Evolutionary conservation across 768 basidiomycete species (phyloP).

Genomic region (Boletus rex-veris): DNA sequence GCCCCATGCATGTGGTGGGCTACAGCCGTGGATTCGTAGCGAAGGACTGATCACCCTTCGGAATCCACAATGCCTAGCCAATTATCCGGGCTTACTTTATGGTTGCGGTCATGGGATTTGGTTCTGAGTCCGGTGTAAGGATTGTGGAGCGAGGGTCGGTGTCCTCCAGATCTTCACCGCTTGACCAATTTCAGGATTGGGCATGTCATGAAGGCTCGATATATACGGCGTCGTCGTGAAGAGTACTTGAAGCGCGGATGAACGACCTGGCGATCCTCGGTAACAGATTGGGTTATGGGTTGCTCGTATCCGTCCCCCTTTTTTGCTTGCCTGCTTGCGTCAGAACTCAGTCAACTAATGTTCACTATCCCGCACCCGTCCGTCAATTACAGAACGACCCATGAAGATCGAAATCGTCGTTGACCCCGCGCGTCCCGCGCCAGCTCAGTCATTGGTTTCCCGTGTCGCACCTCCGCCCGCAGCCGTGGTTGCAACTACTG

Average conservation of each 20-base stretch:
- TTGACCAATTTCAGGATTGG: slow-evolving; percentile 35
- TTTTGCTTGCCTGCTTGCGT: slow-evolving; percentile 36
- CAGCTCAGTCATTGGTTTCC: slow-evolving; percentile 62
- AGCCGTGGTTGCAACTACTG: slow-evolving; percentile 20
- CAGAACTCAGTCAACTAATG: slow-evolving; percentile 35
- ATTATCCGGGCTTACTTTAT: slow-evolving; percentile 24
- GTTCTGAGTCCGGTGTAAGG: slow-evolving; percentile 32
- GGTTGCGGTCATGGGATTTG: slow-evolving; percentile 33
- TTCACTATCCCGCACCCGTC: slow-evolving; percentile 34
- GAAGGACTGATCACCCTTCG: slow-evolving; percentile 31
- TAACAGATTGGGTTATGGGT: slow-evolving; percentile 25
- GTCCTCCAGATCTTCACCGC: slow-evolving; percentile 32
- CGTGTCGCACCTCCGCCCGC: slow-evolving; percentile 76
- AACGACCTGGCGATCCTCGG: slow-evolving; percentile 25
- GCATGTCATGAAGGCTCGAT: slow-evolving; percentile 27
- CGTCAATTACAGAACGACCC: slow-evolving; percentile 71
- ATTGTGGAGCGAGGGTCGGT: slow-evolving; percentile 27
- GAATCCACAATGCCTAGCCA: slow-evolving; percentile 24
- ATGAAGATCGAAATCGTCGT: slow-evolving; percentile 99
- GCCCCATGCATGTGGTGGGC: slow-evolving; percentile 19
- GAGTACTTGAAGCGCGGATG: slow-evolving; percentile 22
- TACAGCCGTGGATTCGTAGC: slow-evolving; percentile 20
- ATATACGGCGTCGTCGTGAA: slow-evolving; percentile 18
- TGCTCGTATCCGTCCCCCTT: slow-evolving; percentile 44
- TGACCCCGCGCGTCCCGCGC: slow-evolving; percentile 71